Percentiles rank a stretch among this genome's conserved stretches.
phyloP scores from a whole-genome alignment of 2,329 filamentous ascomycete genomes.

The Aschersonia sp. region DNA sequence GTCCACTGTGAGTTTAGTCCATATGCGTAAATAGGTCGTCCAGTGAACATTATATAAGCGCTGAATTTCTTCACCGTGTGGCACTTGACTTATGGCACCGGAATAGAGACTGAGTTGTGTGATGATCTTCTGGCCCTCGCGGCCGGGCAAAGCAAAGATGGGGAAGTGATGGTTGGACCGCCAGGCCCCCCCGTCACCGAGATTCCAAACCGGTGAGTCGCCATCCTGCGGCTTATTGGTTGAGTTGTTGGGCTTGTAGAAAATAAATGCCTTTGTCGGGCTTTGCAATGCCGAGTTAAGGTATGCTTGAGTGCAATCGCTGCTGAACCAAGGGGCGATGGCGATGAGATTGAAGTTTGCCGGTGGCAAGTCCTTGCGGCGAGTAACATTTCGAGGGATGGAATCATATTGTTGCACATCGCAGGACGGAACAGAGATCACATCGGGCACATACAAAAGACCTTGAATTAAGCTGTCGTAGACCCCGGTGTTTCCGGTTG shows the following conservation, averaged over 20 bases:
- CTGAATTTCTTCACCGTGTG: constrained; percentile 41
- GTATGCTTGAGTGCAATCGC: constrained; percentile 59
- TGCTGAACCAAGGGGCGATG: constrained; percentile 72
- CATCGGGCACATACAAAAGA: constrained; percentile 71
- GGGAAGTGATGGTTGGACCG: constrained; percentile 57
- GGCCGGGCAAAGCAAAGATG: constrained; percentile 65
- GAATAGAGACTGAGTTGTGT: constrained; percentile 61
- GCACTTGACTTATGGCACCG: constrained; percentile 51
- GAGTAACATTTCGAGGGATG: constrained; percentile 63
- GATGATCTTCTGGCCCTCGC: constrained; percentile 54
- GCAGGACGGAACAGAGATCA: constrained; percentile 46
- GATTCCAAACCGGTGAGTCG: constrained; percentile 52
- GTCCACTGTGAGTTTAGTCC: constrained; percentile 35
- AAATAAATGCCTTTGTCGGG: constrained; percentile 47
- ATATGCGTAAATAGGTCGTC: constrained; percentile 45
- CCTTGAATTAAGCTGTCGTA: constrained; percentile 53
- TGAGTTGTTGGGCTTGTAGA: constrained; percentile 43
- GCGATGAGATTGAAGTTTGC: constrained; percentile 63
- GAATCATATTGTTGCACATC: constrained; percentile 44
- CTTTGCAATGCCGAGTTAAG: constrained; percentile 45
- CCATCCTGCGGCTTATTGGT: constrained; percentile 49
- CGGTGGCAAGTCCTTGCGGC: constrained; percentile 50
- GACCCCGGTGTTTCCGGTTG: constrained; percentile 46
- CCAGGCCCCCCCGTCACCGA: constrained; percentile 60
- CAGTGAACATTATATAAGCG: constrained; percentile 38